Conservation (phyloP, 257 asterid genomes). For the Echites panduratus region DNA sequence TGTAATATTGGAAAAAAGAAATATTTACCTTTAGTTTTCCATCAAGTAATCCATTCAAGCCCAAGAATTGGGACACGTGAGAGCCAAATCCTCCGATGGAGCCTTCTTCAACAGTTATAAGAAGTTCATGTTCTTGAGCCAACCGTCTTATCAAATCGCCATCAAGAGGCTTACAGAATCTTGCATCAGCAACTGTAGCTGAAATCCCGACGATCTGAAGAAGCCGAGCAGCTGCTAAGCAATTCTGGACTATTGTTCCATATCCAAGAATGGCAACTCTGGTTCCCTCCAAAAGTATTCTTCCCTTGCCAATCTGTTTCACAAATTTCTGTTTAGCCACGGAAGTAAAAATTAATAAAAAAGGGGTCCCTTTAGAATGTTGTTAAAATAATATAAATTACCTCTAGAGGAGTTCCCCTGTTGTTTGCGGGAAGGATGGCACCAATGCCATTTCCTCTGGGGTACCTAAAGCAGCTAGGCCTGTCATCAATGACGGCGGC, state of each 20-base stretch:
- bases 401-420: slow-evolving; percentile 64
- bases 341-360: neutral
- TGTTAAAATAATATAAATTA: neutral
- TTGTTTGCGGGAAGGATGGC: slow-evolving; percentile 37
- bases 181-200: slow-evolving; percentile 33
- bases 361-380: neutral
- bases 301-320: slow-evolving; percentile 31
- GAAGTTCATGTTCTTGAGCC: slow-evolving; percentile 45
- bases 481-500: slow-evolving; percentile 54
- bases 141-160: slow-evolving; percentile 17
- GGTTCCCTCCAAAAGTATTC: slow-evolving; percentile 26
- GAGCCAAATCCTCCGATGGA: slow-evolving; percentile 58
- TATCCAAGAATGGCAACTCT: slow-evolving; percentile 35
- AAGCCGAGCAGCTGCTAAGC: slow-evolving; percentile 29
- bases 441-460: slow-evolving; percentile 72
- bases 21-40: slow-evolving; percentile 44
- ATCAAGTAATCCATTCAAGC: slow-evolving; percentile 48
- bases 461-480: slow-evolving; percentile 63
- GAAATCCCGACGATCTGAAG: slow-evolving; percentile 17
- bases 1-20: too few relatives aligned
- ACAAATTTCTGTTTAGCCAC: neutral
- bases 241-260: slow-evolving; percentile 28
- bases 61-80: slow-evolving; percentile 54
- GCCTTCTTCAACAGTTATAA: slow-evolving; percentile 65
- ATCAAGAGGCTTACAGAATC: slow-evolving; percentile 40